Base-by-base conservation (phyloP, 805 yeast species). In the Clavispora santaluciae region DNA sequence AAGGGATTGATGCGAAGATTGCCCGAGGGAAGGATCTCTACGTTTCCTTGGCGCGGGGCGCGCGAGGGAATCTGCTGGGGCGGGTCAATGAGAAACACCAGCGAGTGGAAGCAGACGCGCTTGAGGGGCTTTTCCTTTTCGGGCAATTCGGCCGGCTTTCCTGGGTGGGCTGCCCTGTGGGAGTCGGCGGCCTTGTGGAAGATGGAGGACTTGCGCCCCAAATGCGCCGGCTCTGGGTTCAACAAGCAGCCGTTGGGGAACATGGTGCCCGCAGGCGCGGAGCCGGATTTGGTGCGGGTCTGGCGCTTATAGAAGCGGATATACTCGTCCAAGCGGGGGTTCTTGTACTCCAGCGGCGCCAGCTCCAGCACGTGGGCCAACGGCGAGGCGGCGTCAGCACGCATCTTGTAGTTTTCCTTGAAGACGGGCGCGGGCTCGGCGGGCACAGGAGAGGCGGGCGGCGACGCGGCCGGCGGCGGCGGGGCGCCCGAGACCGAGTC, bases 51-150 rank as follows among this genome's bases (percentile, higher is more conserved):
- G 49, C 82, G 72, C 6, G 97, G 96, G 44, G 73, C 75, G 55
- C 95, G 68, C 1, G 95, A 84, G 2, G 97, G 97, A 45, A 90
- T 85, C 57, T 89, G 96, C 56, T 90, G 97, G 1, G 71, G 71
- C 2, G 97, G 97, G 40, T 69, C 73, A 15, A 69, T 66, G 29
- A 66, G 55, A 41, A 69, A 69, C 1, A 73, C 68, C 29, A 63
- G 59, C 25, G 66, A 59, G 45, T 68, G 73, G 41, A 69, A 69
- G 3, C 72, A 72, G 9, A 69, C 74, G 31, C 71, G 50, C 51
- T 66, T 68, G 35, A 69, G 49, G 3, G 72, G 70, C 39, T 59
- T 66, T 6, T 28, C 31, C 12, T n/a, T 12, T 9, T 2, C 31
- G 4, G 15, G 16, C 9, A 6, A 10, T 7, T 6, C 29, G 15